These are phyloP conservation scores for Colletotrichum lindemuthianum DNA, from an alignment of 2,329 filamentous ascomycete genomes.

Conservation along the genomic window DNA sequence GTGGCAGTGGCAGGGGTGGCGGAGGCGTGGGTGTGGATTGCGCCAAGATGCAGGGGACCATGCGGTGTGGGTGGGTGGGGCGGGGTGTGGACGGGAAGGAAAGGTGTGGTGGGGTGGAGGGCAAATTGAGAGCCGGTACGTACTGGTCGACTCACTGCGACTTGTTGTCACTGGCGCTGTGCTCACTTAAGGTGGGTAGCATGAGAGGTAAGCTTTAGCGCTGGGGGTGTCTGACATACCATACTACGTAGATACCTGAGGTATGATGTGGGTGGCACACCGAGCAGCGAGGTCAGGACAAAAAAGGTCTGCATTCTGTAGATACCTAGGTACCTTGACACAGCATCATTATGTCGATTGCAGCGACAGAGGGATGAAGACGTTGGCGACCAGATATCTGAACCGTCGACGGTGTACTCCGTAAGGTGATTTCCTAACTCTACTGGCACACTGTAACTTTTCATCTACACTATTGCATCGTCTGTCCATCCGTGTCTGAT, in stretches of 20 bases:
- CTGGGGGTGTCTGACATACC: neutral
- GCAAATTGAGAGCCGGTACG: neutral
- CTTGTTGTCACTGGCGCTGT: no score
- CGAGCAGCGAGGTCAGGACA: neutral
- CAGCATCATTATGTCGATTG: slow-evolving; percentile 2
- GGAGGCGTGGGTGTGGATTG: slow-evolving; percentile 22
- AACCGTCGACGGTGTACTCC: neutral
- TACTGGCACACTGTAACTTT: neutral
- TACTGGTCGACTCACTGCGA: no score
- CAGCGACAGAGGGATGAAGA: slow-evolving; percentile 16
- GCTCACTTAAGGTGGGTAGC: no score
- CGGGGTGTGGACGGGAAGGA: neutral
- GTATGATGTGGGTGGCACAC: slow-evolving; percentile 15
- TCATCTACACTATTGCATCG: no score
- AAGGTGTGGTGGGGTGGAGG: neutral
- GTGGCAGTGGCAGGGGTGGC: slow-evolving; percentile 23
- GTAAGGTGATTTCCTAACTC: neutral
- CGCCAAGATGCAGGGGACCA: neutral
- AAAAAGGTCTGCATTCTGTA: no score
- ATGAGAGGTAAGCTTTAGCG: slow-evolving; percentile 11
- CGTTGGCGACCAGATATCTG: slow-evolving; percentile 5
- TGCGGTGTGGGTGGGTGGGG: slow-evolving; percentile 13
- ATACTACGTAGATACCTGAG: neutral
- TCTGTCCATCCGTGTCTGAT: no score
- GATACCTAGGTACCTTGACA: no score